phyloP scores from a whole-genome alignment of 495 filamentous ascomycete genomes.

The Endocarpon pusillum region DNA sequence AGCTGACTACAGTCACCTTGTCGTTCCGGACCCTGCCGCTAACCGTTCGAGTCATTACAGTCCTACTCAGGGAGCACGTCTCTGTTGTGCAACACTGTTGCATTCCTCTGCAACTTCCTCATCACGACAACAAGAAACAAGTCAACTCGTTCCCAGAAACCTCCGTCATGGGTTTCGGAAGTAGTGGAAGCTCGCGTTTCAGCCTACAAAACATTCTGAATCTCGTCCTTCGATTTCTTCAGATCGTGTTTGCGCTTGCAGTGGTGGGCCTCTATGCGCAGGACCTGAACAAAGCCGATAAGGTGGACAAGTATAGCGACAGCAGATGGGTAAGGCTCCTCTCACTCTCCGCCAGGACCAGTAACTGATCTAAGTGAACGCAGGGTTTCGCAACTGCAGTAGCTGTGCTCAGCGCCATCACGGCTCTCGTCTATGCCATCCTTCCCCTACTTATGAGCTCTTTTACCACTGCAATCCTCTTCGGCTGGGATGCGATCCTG shows the following conservation, averaged over 20 bases:
- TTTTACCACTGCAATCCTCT: conserved; percentile 17
- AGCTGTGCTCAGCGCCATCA: conserved; percentile 41
- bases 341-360: not conserved
- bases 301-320: conserved; percentile 31
- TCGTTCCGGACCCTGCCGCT: no score
- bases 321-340: conserved; percentile 42
- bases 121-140: no score
- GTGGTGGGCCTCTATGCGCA: conserved; percentile 66
- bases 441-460: conserved; percentile 42
- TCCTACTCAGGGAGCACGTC: no score
- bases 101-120: no score
- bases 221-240: conserved; percentile 1
- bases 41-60: no score
- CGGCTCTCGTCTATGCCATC: conserved; percentile 38
- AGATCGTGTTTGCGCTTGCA: conserved; percentile 51
- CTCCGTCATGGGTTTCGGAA: no score
- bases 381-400: conserved; percentile 45
- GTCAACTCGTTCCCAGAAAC: no score
- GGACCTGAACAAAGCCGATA: conserved; percentile 44
- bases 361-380: not conserved
- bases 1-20: no score
- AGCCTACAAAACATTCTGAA: no score
- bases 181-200: no score
- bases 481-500: conserved; percentile 52
- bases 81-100: no score